Percentiles rank a stretch among this genome's conserved stretches.
Conservation (phyloP, 73 alveolate genomes). For the Blepharisma stoltei region DNA sequence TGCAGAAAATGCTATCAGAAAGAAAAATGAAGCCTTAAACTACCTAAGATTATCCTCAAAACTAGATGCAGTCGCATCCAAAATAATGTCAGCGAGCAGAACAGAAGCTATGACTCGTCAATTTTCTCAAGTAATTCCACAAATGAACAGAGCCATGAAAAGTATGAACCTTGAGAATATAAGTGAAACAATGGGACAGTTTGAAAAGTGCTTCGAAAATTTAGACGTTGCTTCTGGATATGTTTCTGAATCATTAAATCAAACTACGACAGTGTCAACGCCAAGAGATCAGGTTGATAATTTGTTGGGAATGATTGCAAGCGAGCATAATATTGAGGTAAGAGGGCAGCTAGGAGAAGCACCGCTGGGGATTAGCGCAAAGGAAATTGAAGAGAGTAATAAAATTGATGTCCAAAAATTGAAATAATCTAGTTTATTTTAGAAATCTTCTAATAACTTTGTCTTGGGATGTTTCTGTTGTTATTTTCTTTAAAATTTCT, state of each 20-base stretch:
- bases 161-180: constrained; percentile 56
- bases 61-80: constrained; percentile 64
- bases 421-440: too few relatives aligned
- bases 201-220: constrained; percentile 66
- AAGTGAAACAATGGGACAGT: constrained; percentile 46
- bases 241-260: constrained; percentile 44
- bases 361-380: background rate
- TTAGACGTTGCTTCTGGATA: constrained; percentile 67
- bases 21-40: constrained; percentile 64
- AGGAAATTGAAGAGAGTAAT: background rate
- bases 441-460: too few relatives aligned
- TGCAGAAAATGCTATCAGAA: constrained; percentile 70
- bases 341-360: background rate
- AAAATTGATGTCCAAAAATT: background rate
- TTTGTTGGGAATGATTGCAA: background rate
- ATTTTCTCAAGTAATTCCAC: constrained; percentile 43
- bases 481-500: too few relatives aligned
- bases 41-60: constrained; percentile 52
- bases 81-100: constrained; percentile 55
- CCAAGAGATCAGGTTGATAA: constrained; percentile 40
- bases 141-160: constrained; percentile 35
- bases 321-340: background rate
- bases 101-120: constrained; percentile 54
- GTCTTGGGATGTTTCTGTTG: too few relatives aligned
- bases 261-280: constrained; percentile 38